A percentile compares a stretch with the other conserved stretches of the same genome.
Conservation (phyloP, 2,329 filamentous ascomycete species). For the Ilyonectria robusta region DNA sequence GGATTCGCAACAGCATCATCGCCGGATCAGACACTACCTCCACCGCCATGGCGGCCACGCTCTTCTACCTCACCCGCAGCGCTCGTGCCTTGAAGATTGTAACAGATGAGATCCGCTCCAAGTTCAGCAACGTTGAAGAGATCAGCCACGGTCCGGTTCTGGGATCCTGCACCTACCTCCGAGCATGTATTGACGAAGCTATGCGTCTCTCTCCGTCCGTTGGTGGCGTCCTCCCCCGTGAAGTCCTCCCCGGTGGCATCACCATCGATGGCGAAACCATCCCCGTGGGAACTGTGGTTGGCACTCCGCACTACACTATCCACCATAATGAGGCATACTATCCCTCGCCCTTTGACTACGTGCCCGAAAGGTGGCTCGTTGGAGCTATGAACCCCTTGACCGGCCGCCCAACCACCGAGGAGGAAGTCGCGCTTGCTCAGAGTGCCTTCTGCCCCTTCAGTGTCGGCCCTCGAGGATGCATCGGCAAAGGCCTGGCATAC, state of each 20-base stretch:
- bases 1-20: constrained; percentile 67
- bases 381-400: constrained; percentile 58
- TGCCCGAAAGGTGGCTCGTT: constrained; percentile 76
- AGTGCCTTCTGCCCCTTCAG: constrained; percentile 83
- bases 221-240: constrained; percentile 71
- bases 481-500: constrained; percentile 79
- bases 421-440: constrained; percentile 69
- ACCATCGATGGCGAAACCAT: constrained; percentile 67
- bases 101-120: constrained; percentile 65
- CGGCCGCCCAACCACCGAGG: constrained; percentile 60
- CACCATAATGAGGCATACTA: constrained; percentile 77
- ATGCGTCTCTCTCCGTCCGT: constrained; percentile 75
- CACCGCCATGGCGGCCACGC: constrained; percentile 74
- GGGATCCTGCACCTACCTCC: constrained; percentile 69
- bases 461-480: constrained; percentile 78
- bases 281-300: constrained; percentile 74
- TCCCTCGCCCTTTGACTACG: constrained; percentile 69
- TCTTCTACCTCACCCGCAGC: constrained; percentile 74
- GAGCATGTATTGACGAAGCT: constrained; percentile 75
- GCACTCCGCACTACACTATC: constrained; percentile 76
- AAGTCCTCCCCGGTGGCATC: constrained; percentile 69
- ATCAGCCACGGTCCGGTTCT: constrained; percentile 67
- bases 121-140: constrained; percentile 67
- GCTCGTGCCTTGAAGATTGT: constrained; percentile 62
- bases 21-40: constrained; percentile 81